Conservation (phyloP, 2,329 filamentous ascomycete species). For the Gyromitra esculenta region DNA sequence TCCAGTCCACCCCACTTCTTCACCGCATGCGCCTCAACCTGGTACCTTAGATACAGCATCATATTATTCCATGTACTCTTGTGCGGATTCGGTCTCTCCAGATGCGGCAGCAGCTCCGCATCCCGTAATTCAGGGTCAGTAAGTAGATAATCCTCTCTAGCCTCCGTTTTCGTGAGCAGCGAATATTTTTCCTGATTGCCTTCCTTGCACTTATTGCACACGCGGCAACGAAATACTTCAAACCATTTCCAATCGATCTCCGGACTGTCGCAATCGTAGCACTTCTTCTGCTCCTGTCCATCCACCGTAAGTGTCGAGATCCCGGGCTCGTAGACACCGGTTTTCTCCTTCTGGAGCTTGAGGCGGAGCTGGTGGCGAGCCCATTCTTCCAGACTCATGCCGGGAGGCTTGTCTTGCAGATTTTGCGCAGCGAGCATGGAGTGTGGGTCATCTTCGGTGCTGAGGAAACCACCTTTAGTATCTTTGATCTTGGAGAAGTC, state of each 20-base stretch:
- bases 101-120: slow-evolving; percentile 82
- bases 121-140: slow-evolving; percentile 96
- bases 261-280: slow-evolving; percentile 80
- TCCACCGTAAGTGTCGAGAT: slow-evolving; percentile 75
- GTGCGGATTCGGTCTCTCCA: slow-evolving; percentile 91
- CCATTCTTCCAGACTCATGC: slow-evolving; percentile 93
- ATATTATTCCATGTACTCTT: slow-evolving; percentile 98
- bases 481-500: slow-evolving; percentile 98
- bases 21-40: slow-evolving; percentile 94
- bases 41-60: slow-evolving; percentile 94
- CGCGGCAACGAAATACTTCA: slow-evolving; percentile 77
- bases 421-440: slow-evolving; percentile 70
- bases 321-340: slow-evolving; percentile 87
- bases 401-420: slow-evolving; percentile 76
- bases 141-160: slow-evolving; percentile 90
- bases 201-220: slow-evolving; percentile 89
- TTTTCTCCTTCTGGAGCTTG: slow-evolving; percentile 74
- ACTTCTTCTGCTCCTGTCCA: slow-evolving; percentile 74
- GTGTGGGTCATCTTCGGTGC: slow-evolving; percentile 87
- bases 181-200: slow-evolving; percentile 91
- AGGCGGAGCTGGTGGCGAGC: slow-evolving; percentile 77
- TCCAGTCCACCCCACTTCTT: slow-evolving; percentile 91
- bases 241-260: slow-evolving; percentile 98
- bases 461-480: slow-evolving; percentile 94
- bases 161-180: slow-evolving; percentile 95